These are phyloP conservation scores for Fusarium chaquense DNA, from an alignment of 2,329 filamentous ascomycete genomes.

Conservation along the genomic window DNA sequence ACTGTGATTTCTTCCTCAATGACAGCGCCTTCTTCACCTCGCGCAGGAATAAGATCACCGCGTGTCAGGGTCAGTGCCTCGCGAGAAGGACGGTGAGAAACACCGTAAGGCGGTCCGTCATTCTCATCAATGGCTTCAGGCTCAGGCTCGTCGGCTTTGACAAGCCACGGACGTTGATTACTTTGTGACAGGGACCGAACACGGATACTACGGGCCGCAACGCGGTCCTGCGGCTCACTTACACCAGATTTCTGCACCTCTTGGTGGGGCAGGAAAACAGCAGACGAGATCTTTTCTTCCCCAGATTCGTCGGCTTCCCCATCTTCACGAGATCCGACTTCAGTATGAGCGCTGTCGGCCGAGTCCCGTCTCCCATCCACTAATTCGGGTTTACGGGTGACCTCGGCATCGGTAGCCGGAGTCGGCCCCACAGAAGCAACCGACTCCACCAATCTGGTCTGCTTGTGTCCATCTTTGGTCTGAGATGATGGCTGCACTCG, in stretches of 20 bases:
- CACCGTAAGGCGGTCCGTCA: conserved; percentile 39
- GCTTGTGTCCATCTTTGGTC: conserved; percentile 39
- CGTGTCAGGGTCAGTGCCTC: conserved; percentile 48
- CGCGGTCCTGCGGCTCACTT: conserved; percentile 49
- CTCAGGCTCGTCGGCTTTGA: conserved; percentile 67
- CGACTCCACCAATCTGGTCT: conserved; percentile 37
- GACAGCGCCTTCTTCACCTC: conserved; percentile 55
- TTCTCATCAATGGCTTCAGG: conserved; percentile 48
- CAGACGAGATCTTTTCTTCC: conserved; percentile 88
- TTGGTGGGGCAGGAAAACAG: conserved; percentile 84
- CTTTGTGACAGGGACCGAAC: conserved; percentile 57
- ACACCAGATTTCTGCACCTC: conserved; percentile 57
- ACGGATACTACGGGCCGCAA: conserved; percentile 61
- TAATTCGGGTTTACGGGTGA: conserved; percentile 46
- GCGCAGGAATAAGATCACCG: conserved; percentile 51
- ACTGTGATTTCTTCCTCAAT: conserved; percentile 59
- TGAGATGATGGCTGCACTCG: conserved; percentile 31
- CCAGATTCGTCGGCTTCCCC: conserved; percentile 69
- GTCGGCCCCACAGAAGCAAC: conserved; percentile 44
- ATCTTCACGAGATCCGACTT: conserved; percentile 53
- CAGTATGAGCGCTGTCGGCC: conserved; percentile 53
- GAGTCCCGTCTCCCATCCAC: conserved; percentile 53
- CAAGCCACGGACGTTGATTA: conserved; percentile 65
- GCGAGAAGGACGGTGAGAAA: conserved; percentile 47
- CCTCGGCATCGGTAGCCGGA: conserved; percentile 38